phyloP scores from a whole-genome alignment of 2,329 filamentous ascomycete genomes.

The Pseudogymnoascus sp. region DNA sequence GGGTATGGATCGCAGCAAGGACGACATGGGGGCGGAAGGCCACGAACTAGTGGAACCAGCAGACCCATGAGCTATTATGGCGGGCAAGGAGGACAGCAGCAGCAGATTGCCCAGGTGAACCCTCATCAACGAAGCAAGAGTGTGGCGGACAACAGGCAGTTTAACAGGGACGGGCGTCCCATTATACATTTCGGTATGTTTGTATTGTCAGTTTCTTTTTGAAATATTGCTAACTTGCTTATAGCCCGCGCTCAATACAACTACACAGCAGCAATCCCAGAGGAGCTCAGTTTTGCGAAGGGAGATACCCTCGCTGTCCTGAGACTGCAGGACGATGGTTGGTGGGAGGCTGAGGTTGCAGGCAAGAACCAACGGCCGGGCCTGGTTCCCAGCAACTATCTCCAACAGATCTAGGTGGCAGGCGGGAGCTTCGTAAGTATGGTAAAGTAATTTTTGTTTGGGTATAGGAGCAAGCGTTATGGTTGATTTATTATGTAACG shows the following conservation, averaged over 20 bases:
- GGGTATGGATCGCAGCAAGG: constrained; percentile 51
- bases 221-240: constrained; percentile 18
- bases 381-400: constrained; percentile 61
- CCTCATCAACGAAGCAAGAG: constrained; percentile 63
- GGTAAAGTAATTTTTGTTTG: constrained; percentile 1
- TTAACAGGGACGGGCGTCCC: constrained; percentile 75
- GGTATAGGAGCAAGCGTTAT: neutral
- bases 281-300: constrained; percentile 87
- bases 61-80: constrained; percentile 47
- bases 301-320: constrained; percentile 85
- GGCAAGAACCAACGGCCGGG: constrained; percentile 53
- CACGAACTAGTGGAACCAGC: constrained; percentile 37
- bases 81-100: constrained; percentile 29
- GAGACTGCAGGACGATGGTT: constrained; percentile 90
- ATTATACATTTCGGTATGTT: constrained; percentile 90
- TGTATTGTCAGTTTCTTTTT: neutral
- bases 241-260: constrained; percentile 87
- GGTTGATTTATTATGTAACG: neutral
- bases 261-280: constrained; percentile 89
- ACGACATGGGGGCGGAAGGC: constrained; percentile 40
- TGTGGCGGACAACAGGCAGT: constrained; percentile 71
- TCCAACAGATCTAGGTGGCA: constrained; percentile 24
- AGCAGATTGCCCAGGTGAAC: constrained; percentile 8
- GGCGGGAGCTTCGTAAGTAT: neutral
- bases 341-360: constrained; percentile 97